phyloP scores from a whole-genome alignment of 768 basidiomycete species.

The Agrocybe chaxingu region DNA sequence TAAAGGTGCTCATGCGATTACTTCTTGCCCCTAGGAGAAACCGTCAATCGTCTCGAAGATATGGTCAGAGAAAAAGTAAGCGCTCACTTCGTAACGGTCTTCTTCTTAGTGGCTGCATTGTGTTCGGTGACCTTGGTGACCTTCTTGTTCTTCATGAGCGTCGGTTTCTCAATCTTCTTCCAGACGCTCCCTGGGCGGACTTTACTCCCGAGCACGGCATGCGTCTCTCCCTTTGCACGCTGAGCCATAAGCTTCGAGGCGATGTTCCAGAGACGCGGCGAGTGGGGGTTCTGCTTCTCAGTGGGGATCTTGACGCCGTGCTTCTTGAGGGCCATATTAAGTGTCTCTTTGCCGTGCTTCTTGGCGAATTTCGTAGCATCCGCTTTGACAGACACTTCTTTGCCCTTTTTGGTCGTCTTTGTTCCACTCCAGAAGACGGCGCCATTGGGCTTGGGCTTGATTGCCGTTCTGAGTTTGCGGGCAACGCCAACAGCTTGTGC shows the following conservation, averaged over 20 bases:
- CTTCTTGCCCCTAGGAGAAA: too few species aligned
- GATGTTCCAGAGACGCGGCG: not conserved
- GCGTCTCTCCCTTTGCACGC: not conserved
- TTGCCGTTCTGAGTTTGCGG: not conserved
- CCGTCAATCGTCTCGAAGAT: too few species aligned
- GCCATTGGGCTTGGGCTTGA: not conserved
- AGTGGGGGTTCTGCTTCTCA: not conserved
- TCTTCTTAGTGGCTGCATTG: not conserved
- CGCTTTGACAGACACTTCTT: not conserved
- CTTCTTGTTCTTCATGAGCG: not conserved
- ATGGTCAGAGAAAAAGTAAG: too few species aligned
- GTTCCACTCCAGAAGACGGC: conserved; percentile 1
- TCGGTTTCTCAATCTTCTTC: not conserved
- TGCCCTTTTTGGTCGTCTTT: not conserved
- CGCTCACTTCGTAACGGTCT: not conserved
- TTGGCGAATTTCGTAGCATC: not conserved
- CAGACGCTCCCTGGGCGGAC: not conserved
- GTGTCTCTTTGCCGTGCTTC: not conserved
- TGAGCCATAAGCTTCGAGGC: not conserved
- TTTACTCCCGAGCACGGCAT: not conserved
- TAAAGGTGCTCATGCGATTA: too few species aligned
- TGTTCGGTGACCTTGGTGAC: conserved; percentile 1
- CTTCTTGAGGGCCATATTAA: not conserved
- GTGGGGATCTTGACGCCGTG: not conserved
- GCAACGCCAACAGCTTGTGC: not conserved